Percentiles rank a stretch among this genome's conserved stretches.
Evolutionary conservation across 768 basidiomycete species (phyloP).

Genomic region (Kondoa malvinella): DNA sequence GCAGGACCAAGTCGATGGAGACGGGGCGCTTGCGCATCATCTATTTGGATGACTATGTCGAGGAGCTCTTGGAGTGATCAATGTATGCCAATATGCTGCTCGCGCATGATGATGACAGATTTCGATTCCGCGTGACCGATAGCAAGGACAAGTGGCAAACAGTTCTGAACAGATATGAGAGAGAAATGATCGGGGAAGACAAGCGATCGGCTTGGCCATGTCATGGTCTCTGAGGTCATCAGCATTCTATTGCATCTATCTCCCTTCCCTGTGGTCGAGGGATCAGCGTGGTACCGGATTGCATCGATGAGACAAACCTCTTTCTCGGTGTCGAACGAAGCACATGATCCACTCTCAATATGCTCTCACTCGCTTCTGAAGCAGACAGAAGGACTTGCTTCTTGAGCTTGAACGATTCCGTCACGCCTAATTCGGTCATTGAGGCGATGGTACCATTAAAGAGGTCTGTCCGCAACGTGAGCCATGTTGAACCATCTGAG

Average conservation of each 20-base stretch:
- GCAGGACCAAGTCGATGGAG: not conserved
- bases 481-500: not conserved
- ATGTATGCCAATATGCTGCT: too few species aligned
- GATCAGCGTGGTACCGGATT: too few species aligned
- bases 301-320: too few species aligned
- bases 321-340: not conserved
- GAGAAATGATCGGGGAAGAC: too few species aligned
- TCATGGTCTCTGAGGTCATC: too few species aligned
- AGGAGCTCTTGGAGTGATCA: constrained; percentile 3
- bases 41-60: constrained; percentile 1
- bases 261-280: too few species aligned
- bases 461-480: constrained; percentile 54
- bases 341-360: constrained; percentile 48
- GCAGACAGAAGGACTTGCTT: constrained; percentile 85
- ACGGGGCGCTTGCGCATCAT: not conserved
- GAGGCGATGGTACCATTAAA: constrained; percentile 64
- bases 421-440: constrained; percentile 73
- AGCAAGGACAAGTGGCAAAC: too few species aligned
- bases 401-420: constrained; percentile 95
- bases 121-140: too few species aligned
- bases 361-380: constrained; percentile 96
- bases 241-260: too few species aligned
- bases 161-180: too few species aligned
- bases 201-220: too few species aligned
- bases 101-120: too few species aligned